These are phyloP conservation scores for Cyberlindnera galapagoensis DNA, from an alignment of 805 yeast species.

Conservation along the genomic window DNA sequence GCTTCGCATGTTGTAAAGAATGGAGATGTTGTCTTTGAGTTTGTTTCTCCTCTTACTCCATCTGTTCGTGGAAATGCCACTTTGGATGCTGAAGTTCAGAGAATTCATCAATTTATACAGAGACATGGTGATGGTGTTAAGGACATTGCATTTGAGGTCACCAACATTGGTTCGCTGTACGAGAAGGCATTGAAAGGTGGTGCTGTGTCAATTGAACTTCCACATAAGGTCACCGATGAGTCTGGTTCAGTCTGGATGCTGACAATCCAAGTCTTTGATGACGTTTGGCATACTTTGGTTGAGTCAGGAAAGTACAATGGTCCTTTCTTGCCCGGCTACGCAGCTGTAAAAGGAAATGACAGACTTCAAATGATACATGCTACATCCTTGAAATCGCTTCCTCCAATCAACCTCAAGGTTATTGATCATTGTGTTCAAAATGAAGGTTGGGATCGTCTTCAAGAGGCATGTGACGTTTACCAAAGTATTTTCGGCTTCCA, in stretches of 20 bases:
- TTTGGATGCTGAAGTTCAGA: constrained; percentile 21
- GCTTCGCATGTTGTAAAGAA: constrained; percentile 57
- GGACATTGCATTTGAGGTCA: constrained; percentile 65
- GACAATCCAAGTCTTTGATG: constrained; percentile 47
- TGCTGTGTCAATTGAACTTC: constrained; percentile 34
- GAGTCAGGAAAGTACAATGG: constrained; percentile 34
- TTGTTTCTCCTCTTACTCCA: constrained; percentile 32
- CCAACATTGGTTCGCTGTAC: constrained; percentile 39
- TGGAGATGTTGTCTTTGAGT: constrained; percentile 45
- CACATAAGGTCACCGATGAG: constrained; percentile 31
- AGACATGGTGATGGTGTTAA: constrained; percentile 77
- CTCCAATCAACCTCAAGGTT: constrained; percentile 32
- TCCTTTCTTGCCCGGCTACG: constrained; percentile 46
- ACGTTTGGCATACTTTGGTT: constrained; percentile 63
- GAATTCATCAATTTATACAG: constrained; percentile 39
- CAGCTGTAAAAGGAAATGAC: constrained; percentile 2
- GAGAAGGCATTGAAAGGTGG: constrained; percentile 45
- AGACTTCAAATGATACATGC: constrained; percentile 4
- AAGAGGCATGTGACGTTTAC: constrained; percentile 50
- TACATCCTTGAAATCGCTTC: constrained; percentile 15
- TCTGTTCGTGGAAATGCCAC: constrained; percentile 13
- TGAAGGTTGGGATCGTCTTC: constrained; percentile 64
- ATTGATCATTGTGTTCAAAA: constrained; percentile 84
- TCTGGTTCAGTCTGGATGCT: constrained; percentile 51
- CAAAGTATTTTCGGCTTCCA: constrained; percentile 64